Percentiles rank a stretch among this genome's conserved stretches.
phyloP scores from a whole-genome alignment of 169 alveolate genomes.

The Cryptosporidium sp. region DNA sequence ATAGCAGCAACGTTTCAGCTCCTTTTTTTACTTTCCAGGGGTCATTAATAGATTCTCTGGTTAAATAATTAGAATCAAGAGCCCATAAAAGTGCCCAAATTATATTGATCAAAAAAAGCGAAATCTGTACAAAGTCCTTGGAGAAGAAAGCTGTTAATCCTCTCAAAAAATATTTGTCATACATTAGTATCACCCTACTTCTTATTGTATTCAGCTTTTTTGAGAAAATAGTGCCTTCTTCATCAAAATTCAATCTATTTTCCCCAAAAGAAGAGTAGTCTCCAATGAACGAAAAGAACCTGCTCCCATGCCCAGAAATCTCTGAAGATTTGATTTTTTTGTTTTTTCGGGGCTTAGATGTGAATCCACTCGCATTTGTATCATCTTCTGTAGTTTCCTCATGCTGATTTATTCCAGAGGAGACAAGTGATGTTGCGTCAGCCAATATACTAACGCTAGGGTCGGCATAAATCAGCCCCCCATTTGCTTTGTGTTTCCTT shows the following conservation, averaged over 20 bases:
- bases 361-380: neutral
- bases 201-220: conserved; percentile 7
- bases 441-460: conserved; percentile 60
- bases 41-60: conserved; percentile 12
- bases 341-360: neutral
- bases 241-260: neutral
- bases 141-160: conserved; percentile 67
- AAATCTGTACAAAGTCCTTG: conserved; percentile 38
- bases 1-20: conserved; percentile 8
- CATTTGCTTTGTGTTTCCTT: neutral
- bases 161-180: conserved; percentile 55
- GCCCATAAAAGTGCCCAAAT: conserved; percentile 67
- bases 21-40: conserved; percentile 58
- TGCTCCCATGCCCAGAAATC: neutral
- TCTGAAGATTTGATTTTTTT: neutral
- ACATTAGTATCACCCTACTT: conserved; percentile 34
- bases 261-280: neutral
- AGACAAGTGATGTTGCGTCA: conserved; percentile 21
- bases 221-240: neutral
- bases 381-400: conserved; percentile 23
- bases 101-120: conserved; percentile 32
- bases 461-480: conserved; percentile 42
- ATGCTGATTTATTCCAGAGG: neutral
- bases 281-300: neutral
- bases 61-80: conserved; percentile 27